Base-by-base conservation (phyloP, 1,139 yeast genomes). In the Magnusiomyces fungicola region DNA sequence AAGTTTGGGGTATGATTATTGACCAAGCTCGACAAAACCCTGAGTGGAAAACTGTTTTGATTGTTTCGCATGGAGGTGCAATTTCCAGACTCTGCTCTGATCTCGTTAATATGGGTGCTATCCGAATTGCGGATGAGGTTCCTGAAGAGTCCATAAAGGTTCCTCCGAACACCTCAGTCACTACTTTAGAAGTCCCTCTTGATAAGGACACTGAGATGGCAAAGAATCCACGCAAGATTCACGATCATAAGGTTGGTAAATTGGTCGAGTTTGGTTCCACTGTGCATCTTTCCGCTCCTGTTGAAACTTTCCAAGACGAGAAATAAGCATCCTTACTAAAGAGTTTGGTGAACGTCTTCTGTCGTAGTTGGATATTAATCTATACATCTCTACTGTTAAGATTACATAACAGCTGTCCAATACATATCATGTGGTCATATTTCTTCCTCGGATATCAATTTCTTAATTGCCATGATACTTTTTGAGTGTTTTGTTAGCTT, bases 1-100 rank as follows among this genome's bases (percentile, higher is more conserved):
- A 59, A 1, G 80, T 77, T 43, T 74, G 85, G 72, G 68, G 72
- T 21, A 50, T 55, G 2, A 63, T 81, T 0, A 61, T 80, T 2
- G 67, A 68, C 6, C 66, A 67, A 16, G 69, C 78, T 9, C 21
- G 64, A 70, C 53, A 63, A 66, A 39, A 39, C 30, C 39, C 39
- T 7, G 19, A 39, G n/a, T 23, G 36, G 30, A 32, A 37, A 43
- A 83, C 83, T 53, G 74, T 84, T 1, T 70, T 81, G 25, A 55
- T 88, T 24, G 81, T 92, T 50, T 80, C 92, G 12, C 97, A 89
- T 62, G 97, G 97, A 19, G 96, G 96, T 5, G 87, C 87, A 1
- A 80, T 89, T 32, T 75, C 87, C 48, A 75, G 80, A 44, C 74
- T 83, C 37, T 46, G 49, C 27, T 24, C 44, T n/a, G 61, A 48